Evolutionary conservation across 2,329 filamentous ascomycete species (phyloP).

Genomic region (Coniella vitis): DNA sequence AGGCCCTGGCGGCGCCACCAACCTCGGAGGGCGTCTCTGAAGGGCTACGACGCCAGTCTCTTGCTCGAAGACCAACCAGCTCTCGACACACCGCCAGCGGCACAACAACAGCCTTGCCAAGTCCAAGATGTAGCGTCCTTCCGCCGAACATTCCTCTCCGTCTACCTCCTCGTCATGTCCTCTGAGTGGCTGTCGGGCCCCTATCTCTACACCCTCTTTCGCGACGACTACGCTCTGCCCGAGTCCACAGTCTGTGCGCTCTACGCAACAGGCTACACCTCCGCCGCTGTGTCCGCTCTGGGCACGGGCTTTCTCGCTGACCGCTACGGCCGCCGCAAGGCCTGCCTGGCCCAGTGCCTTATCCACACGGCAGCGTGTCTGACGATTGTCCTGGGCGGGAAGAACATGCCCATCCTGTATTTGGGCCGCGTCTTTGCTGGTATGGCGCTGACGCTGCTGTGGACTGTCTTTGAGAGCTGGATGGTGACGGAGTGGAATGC

Average conservation of each 20-base stretch:
- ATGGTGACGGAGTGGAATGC: constrained; percentile 49
- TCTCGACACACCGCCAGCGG: not conserved
- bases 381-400: constrained; percentile 13
- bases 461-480: constrained; percentile 53
- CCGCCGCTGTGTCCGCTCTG: constrained; percentile 17
- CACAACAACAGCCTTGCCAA: not conserved
- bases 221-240: constrained; percentile 16
- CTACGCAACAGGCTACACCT: constrained; percentile 16
- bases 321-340: constrained; percentile 15
- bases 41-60: not conserved
- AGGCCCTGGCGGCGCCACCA: not conserved
- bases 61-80: not conserved
- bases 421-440: constrained; percentile 42
- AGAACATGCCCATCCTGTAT: constrained; percentile 13
- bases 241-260: constrained; percentile 16
- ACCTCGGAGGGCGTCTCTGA: not conserved
- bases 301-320: constrained; percentile 16
- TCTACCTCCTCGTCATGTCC: constrained; percentile 18
- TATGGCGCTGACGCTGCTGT: constrained; percentile 45
- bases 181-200: constrained; percentile 17
- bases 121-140: constrained; percentile 4
- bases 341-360: constrained; percentile 15
- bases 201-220: constrained; percentile 17
- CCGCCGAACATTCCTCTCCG: constrained; percentile 12
- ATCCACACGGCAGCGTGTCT: constrained; percentile 15